Base-by-base conservation (phyloP, 352 stramenopile genomes). In the Phytophthora idaei region DNA sequence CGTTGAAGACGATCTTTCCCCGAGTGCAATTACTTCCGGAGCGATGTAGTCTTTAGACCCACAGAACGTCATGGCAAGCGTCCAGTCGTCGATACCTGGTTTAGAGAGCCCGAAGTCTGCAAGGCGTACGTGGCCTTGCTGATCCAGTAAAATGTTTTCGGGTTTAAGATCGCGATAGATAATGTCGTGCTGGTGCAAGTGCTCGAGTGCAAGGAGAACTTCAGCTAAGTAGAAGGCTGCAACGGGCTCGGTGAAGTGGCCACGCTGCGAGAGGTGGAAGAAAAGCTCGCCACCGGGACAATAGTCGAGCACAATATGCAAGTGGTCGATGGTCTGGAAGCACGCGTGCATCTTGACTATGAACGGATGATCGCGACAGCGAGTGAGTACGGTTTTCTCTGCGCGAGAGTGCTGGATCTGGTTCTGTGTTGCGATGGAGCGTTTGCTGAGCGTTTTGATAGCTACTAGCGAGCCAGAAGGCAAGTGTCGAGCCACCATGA, bases 81-180 rank as follows among this genome's bases (percentile, higher is more conserved):
- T 86, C 70, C 76, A 87, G 58, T 90, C 85, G 32, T 87, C 77
- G 28, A 91, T 57, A 0, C 81, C 82, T 57, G 78, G 68, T 54
- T 95, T 96, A 17, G 85, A 89, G 1, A 98, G 74, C 2, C 93
- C 93, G 69, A 98, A 98, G 64, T 98, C 93, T 7, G 86, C 90
- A 21, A 98, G 73, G 2, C 87, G 88, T 5, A 97, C 71, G 64
- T 97, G 85, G 1, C 94, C 94, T 25, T 96, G 68, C 37, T 87
- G 68, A 64, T 96, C 80, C 12, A 98, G 74, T 25, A 98, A 69
- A 31, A 98, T 81, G 61, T 98, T 98, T 63, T 97, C 90, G 1
- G 91, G 91, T 56, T 98, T 97, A 28, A 98, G 74, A 57, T 98
- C 90, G 9, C 90, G 83, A 57, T 97, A 96, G 39, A 97, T 87